These are phyloP conservation scores for Kuraishia ogatae DNA, from an alignment of 805 yeast genomes.

Conservation along the genomic window DNA sequence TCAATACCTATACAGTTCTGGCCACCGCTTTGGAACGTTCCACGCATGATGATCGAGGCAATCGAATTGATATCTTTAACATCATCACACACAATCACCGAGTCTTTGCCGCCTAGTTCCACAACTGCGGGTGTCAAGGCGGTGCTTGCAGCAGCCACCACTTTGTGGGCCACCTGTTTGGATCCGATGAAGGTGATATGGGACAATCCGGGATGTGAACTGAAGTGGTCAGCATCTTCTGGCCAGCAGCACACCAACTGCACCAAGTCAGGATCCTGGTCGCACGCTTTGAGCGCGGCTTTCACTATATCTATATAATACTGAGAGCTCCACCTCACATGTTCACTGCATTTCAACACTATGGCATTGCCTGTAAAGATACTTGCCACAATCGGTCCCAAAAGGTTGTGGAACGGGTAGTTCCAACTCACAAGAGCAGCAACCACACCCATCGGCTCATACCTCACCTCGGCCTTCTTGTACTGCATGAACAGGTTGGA, in stretches of 20 bases:
- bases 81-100: slow-evolving; percentile 81
- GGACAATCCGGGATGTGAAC: slow-evolving; percentile 71
- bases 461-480: slow-evolving; percentile 88
- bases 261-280: slow-evolving; percentile 71
- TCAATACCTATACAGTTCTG: slow-evolving; percentile 98
- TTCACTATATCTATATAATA: slow-evolving; percentile 68
- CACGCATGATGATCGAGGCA: slow-evolving; percentile 84
- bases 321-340: slow-evolving; percentile 89
- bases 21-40: slow-evolving; percentile 95
- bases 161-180: slow-evolving; percentile 87
- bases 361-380: slow-evolving; percentile 88
- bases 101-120: slow-evolving; percentile 96
- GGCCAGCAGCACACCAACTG: slow-evolving; percentile 89
- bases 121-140: slow-evolving; percentile 92
- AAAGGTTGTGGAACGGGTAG: slow-evolving; percentile 88
- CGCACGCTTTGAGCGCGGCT: slow-evolving; percentile 64
- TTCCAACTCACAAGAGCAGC: slow-evolving; percentile 95
- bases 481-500: slow-evolving; percentile 77
- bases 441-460: slow-evolving; percentile 87
- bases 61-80: slow-evolving; percentile 40
- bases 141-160: slow-evolving; percentile 73
- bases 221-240: slow-evolving; percentile 76
- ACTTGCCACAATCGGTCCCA: slow-evolving; percentile 89
- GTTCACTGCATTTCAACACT: slow-evolving; percentile 90
- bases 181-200: slow-evolving; percentile 96